Conservation (phyloP, 2,329 filamentous ascomycete genomes). For the Arthrocladium fulminans region DNA sequence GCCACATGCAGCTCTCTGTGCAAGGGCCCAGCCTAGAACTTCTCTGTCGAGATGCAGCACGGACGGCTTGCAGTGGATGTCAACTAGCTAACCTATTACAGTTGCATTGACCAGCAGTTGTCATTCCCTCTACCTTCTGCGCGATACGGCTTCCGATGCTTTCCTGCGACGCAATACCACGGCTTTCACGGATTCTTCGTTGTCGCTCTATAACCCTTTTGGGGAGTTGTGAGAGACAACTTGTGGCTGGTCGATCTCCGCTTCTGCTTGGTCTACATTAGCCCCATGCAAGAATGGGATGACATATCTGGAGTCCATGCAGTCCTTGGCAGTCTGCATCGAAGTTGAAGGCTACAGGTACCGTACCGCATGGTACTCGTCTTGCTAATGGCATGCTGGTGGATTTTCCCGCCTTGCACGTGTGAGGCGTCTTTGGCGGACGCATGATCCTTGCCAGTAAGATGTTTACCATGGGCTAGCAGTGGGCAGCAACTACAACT, state of each 20-base stretch:
- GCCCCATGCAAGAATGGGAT: not conserved
- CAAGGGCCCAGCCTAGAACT: no score
- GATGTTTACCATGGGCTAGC: not conserved
- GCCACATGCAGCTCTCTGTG: no score
- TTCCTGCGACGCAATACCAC: no score
- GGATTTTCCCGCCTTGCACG: not conserved
- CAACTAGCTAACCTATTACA: no score
- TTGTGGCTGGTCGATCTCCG: not conserved
- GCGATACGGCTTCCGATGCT: no score
- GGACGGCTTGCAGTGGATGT: no score
- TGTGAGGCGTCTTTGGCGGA: not conserved
- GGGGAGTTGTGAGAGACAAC: not conserved
- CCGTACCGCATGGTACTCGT: not conserved
- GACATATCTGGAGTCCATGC: not conserved
- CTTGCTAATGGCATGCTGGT: not conserved
- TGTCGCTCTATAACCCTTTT: no score
- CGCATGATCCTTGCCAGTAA: not conserved
- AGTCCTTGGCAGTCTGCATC: not conserved
- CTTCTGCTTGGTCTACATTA: not conserved
- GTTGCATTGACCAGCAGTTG: no score
- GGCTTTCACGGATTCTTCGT: no score
- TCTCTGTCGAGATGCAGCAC: no score
- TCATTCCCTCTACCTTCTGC: no score
- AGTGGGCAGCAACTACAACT: not conserved
- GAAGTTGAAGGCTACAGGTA: not conserved